phyloP scores from a whole-genome alignment of 176 grass and related monocot species.

The Ananas comosus region DNA sequence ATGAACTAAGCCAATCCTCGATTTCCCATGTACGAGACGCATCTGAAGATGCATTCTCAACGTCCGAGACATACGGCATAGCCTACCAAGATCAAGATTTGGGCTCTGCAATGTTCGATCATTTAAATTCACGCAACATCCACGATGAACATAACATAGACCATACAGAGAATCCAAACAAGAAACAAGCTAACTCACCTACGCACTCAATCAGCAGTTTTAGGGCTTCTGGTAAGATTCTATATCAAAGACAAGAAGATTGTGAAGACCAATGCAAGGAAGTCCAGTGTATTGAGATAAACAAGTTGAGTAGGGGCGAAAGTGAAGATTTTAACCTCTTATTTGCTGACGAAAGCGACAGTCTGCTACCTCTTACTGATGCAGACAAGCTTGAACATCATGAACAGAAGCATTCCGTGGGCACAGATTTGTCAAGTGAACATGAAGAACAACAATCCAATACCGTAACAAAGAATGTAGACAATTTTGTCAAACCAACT shows the following conservation, averaged over 20 bases:
- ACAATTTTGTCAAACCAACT: conserved; percentile 15
- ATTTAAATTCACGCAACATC: conserved; percentile 26
- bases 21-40: conserved; percentile 28
- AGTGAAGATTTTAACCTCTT: conserved; percentile 33
- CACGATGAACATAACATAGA: conserved; percentile 16
- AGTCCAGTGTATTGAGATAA: conserved; percentile 58
- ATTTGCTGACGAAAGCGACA: conserved; percentile 24
- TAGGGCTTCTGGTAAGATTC: conserved; percentile 22
- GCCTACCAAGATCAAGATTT: conserved; percentile 34
- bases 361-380: conserved; percentile 36
- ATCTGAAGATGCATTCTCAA: conserved; percentile 53
- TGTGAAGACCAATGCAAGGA: conserved; percentile 72
- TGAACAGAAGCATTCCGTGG: conserved; percentile 5
- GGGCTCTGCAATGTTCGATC: conserved; percentile 25
- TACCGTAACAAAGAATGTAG: conserved; percentile 17
- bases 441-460: conserved; percentile 18
- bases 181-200: conserved; percentile 3
- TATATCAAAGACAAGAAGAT: conserved; percentile 14
- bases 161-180: conserved; percentile 1
- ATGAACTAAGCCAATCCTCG: conserved; percentile 42
- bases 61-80: conserved; percentile 40
- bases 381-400: conserved; percentile 22
- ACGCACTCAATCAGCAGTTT: conserved; percentile 22
- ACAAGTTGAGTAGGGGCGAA: conserved; percentile 24
- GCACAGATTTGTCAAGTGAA: neutral